Conservation (phyloP, 768 basidiomycete genomes). For the Krasilnikovozyma curviuscula region DNA sequence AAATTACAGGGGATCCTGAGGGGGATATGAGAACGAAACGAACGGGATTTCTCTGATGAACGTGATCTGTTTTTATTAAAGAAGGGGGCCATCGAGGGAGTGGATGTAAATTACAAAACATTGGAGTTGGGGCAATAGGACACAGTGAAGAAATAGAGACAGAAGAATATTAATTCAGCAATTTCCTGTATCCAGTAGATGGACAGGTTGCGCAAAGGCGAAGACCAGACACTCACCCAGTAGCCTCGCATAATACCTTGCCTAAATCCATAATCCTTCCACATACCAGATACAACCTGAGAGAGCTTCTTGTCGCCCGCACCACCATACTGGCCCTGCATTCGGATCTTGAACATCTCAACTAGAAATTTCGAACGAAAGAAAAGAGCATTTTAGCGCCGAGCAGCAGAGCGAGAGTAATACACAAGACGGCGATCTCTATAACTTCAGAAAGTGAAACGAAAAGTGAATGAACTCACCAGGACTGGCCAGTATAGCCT, state of each 20-base stretch:
- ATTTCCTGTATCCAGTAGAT: too few species aligned
- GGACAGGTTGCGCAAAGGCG: neutral
- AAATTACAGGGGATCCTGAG: conserved; percentile 30
- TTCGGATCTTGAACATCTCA: conserved; percentile 96
- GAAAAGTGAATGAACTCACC: conserved; percentile 31
- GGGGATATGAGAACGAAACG: conserved; percentile 39
- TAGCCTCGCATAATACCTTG: conserved; percentile 90
- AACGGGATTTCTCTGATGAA: conserved; percentile 73
- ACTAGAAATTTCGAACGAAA: conserved; percentile 32
- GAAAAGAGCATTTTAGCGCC: neutral
- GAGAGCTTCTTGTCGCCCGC: conserved; percentile 58
- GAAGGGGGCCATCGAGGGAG: neutral
- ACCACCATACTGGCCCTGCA: conserved; percentile 65
- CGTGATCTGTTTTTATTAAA: conserved; percentile 42
- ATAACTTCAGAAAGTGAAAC: conserved; percentile 10
- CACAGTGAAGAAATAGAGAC: neutral
- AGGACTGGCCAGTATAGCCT: conserved; percentile 78
- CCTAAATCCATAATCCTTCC: conserved; percentile 63
- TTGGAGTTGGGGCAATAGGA: neutral
- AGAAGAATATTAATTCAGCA: neutral
- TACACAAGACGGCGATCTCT: neutral
- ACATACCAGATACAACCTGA: conserved; percentile 59
- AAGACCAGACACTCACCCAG: conserved; percentile 42
- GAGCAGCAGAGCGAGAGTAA: neutral
- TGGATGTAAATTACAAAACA: neutral